Evolutionary conservation across 108 stramenopile genomes (phyloP).

Genomic region (Nitzschia palea): DNA sequence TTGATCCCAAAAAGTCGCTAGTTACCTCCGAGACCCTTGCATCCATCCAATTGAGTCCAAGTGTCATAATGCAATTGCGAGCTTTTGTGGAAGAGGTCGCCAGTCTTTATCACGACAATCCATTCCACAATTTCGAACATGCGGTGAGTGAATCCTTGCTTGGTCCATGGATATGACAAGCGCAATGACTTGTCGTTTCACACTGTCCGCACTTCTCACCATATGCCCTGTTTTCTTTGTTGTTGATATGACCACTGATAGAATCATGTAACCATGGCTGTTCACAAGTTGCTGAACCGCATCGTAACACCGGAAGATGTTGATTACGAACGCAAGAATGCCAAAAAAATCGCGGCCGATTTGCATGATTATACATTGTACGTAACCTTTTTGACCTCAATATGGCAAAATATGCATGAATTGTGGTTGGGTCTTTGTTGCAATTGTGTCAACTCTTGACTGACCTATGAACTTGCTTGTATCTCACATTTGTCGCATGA

Average conservation of each 20-base stretch:
- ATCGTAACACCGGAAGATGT: conserved; percentile 15
- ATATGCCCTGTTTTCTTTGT: no score
- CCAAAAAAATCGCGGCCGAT: not conserved
- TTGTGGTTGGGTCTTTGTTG: no score
- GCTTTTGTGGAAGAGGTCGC: not conserved
- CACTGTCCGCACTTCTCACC: no score
- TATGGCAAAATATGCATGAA: no score
- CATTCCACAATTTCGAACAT: conserved; percentile 29
- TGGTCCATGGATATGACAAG: no score
- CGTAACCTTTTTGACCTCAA: conserved; percentile 44
- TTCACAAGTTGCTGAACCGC: conserved; percentile 38
- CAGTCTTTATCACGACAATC: not conserved
- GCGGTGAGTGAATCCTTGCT: not conserved
- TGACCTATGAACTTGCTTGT: no score
- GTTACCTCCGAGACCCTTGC: not conserved
- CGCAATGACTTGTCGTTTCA: no score
- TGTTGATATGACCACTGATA: not conserved
- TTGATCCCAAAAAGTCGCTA: not conserved
- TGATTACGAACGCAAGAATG: conserved; percentile 6
- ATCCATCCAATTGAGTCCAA: not conserved
- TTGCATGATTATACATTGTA: conserved; percentile 40
- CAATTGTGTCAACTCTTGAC: no score
- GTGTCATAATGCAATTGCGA: not conserved
- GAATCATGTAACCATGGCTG: conserved; percentile 35
- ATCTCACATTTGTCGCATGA: no score